Evolutionary conservation across 768 basidiomycete genomes (phyloP).

Genomic region (Naganishia antarctica): DNA sequence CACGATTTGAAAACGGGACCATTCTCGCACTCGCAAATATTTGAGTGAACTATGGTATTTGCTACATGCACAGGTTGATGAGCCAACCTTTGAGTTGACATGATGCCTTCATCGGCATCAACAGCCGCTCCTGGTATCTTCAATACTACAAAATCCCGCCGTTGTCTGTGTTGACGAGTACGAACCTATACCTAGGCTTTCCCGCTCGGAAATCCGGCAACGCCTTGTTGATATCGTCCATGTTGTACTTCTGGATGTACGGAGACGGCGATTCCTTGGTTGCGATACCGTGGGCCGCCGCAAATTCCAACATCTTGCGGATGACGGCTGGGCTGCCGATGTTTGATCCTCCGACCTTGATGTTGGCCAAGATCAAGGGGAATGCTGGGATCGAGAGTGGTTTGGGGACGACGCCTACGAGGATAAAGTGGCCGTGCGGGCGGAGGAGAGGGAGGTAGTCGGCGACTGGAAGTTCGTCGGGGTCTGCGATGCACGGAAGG

Average conservation of each 20-base stretch:
- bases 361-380: neutral
- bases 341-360: constrained; percentile 8
- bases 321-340: neutral
- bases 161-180: constrained; percentile 38
- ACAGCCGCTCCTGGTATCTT: neutral
- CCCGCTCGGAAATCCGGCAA: constrained; percentile 33
- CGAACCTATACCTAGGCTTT: constrained; percentile 38
- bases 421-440: constrained; percentile 55
- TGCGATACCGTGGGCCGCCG: constrained; percentile 34
- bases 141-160: constrained; percentile 28
- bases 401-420: constrained; percentile 53
- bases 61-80: too few relatives aligned
- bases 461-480: neutral
- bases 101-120: too few relatives aligned
- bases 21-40: too few relatives aligned
- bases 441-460: constrained; percentile 51
- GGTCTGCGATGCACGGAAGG: neutral
- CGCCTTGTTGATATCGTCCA: constrained; percentile 39
- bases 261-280: constrained; percentile 21
- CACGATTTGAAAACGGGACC: too few relatives aligned
- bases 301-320: constrained; percentile 38
- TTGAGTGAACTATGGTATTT: too few relatives aligned
- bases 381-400: neutral
- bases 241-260: constrained; percentile 36
- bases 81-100: too few relatives aligned